Percentiles rank a stretch among this genome's conserved stretches.
These are phyloP conservation scores for Magnaporthales sp. DNA, from an alignment of 2,329 filamentous ascomycete genomes.

Conservation along the genomic window DNA sequence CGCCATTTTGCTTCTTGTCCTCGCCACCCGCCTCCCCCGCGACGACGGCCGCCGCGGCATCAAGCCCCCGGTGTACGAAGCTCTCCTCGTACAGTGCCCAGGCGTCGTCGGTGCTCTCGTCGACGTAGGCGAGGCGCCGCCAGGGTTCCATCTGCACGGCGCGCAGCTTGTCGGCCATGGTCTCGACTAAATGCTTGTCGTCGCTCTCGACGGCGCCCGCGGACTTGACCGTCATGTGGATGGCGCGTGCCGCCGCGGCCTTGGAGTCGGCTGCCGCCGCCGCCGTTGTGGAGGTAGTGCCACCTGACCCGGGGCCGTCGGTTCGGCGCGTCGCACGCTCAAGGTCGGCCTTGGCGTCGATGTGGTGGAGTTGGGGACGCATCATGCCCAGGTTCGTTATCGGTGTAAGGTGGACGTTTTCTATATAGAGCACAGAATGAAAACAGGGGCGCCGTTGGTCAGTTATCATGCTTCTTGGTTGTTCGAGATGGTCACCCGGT, in stretches of 20 bases:
- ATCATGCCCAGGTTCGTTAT: conserved; percentile 79
- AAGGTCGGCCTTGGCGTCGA: conserved; percentile 75
- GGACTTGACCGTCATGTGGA: conserved; percentile 81
- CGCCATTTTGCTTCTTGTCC: conserved; percentile 17
- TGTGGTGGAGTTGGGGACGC: conserved; percentile 84
- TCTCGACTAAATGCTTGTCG: conserved; percentile 53
- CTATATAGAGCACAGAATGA: conserved; percentile 34
- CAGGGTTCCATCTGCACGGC: conserved; percentile 75
- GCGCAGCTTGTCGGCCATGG: conserved; percentile 67
- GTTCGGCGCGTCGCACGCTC: conserved; percentile 33
- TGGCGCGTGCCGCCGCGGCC: conserved; percentile 55
- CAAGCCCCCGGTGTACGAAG: conserved; percentile 44
- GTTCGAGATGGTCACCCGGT: neutral
- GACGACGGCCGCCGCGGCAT: conserved; percentile 4
- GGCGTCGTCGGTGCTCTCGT: conserved; percentile 68
- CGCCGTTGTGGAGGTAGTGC: conserved; percentile 22
- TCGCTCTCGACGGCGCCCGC: conserved; percentile 52
- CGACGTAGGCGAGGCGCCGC: conserved; percentile 69
- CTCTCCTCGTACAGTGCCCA: conserved; percentile 70
- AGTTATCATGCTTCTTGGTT: neutral
- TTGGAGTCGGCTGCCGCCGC: conserved; percentile 25
- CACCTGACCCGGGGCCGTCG: conserved; percentile 13
- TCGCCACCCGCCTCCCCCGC: conserved; percentile 11
- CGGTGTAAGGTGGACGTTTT: conserved; percentile 78
- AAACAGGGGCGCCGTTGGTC: neutral